Base-by-base conservation (phyloP, 2,329 filamentous ascomycete species). In the Colletotrichum cuscutae region DNA sequence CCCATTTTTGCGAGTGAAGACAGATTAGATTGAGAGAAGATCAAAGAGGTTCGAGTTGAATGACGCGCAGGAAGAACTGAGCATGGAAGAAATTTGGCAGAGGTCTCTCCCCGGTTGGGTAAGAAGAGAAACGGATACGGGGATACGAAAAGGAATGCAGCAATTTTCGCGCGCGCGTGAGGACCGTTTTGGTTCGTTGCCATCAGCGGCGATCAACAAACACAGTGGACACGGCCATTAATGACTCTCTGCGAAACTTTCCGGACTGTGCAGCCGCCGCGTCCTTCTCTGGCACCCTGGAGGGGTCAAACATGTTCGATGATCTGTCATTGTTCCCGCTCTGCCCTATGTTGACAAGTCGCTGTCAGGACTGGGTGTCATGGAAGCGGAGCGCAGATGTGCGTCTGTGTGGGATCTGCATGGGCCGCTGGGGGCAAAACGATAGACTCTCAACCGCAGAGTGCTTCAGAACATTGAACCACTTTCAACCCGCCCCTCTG, bases 191-290 rank as follows among this genome's bases (percentile, higher is more conserved):
- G 68, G 49, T 13, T 49, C 28, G 52, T 35, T 1, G 11, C 26
- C 19, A 32, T 28, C 42, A 22, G 19, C 30, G 19, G 32, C 54
- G 54, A 53, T 19, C 13, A 24, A 19, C 30, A 32, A 49, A 49
- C 8, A n/a, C 19, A 49, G 37, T 42, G 6, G 19, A 19, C 37
- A 19, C 37, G 37, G 37, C 37, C 42, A 49, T 22, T 9, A 49
- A 59, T 62, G 68, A 71, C 68, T 71, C 63, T 65, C 24, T 12
- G 2, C 60, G 54, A 72, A 72, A 72, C 66, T 65, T 65, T 19
- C 35, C 60, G 49, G 66, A 28, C 54, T 46, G 22, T 9, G 32
- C 15, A n/a, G 2, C 19, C 59, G 32, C 37, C 42, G 19, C 42
- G 42, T 22, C 42, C 26, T 19, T 11, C 37, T n/a, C 35, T 56